Base-by-base conservation (phyloP, 495 filamentous ascomycete species). In the Penicillium cataractarum region DNA sequence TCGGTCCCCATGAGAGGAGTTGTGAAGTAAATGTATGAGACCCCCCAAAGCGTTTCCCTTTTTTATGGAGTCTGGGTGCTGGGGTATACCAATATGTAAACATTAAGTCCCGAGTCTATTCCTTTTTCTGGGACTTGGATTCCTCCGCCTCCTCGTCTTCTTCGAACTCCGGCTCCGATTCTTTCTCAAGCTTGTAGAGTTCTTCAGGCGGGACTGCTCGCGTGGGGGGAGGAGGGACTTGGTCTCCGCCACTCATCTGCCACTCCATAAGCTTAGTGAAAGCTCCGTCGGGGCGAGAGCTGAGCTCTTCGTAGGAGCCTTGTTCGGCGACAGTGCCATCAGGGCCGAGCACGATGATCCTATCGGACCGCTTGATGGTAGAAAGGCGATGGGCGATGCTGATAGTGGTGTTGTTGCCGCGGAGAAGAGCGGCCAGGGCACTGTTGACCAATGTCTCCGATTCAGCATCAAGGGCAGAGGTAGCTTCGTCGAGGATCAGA, bases 261-360 rank as follows among this genome's bases (percentile, higher is more conserved):
- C 96, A 99, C 74, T 98, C 93, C 95, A 99, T 99, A 52, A 99
- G 80, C 76, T 90, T 92, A 31, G 86, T 93, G 71, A 99, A 99
- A 7, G 93, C 91, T 40, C 93, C 94, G 26, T 89, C 77, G 5
- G 82, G 82, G 39, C 90, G 86, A 21, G 81, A 76, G 65, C 87
- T 90, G 27, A 99, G 82, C 59, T 92, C 86, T 15, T 84, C 78
- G 71, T 68, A 99, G 37, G 87, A 88, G 50, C 95, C 95, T 57
- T 90, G 87, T 76, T 99, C 93, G 6, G 96, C 95, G 21, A 98
- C 93, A 35, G 81, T 89, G 31, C 95, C 95, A 62, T 97, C 88
- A 56, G 82, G 83, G 15, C 86, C 87, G 24, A 99, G 86, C 4
- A 95, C 92, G 64, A 99, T 93, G 71, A 99, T 95, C 35, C 83